phyloP scores from a whole-genome alignment of 305 asterid genomes.

The Nicotiana rustica region DNA sequence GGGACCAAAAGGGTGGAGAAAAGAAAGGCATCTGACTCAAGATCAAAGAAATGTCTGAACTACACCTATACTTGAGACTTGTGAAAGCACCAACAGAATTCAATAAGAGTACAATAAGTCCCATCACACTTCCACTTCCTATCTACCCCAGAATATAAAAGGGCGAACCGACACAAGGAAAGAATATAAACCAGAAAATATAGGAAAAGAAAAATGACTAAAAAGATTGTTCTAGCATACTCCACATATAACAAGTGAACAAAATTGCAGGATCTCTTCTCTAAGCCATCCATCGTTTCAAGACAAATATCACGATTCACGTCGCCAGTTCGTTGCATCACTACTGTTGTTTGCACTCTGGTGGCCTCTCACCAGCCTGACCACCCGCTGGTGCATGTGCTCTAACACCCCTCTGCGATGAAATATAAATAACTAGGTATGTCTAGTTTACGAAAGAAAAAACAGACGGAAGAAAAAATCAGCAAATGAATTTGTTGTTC shows the following conservation, averaged over 20 bases:
- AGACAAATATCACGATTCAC: background rate
- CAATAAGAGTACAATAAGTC: conserved; percentile 31
- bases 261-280: conserved; percentile 43
- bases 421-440: conserved; percentile 11
- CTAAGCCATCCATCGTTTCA: conserved; percentile 33
- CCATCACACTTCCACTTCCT: conserved; percentile 27
- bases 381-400: conserved; percentile 55
- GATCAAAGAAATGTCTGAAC: background rate
- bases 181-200: conserved; percentile 38
- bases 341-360: conserved; percentile 91
- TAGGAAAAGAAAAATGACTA: conserved; percentile 25
- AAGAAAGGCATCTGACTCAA: too few relatives aligned
- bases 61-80: background rate
- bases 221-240: conserved; percentile 29
- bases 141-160: conserved; percentile 24
- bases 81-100: conserved; percentile 25
- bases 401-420: conserved; percentile 62
- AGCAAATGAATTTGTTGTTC: background rate
- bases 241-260: conserved; percentile 32
- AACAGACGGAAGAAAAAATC: background rate
- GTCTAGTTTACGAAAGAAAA: background rate
- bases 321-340: background rate
- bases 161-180: conserved; percentile 31
- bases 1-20: too few relatives aligned
- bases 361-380: conserved; percentile 81